phyloP scores from a whole-genome alignment of 306 rosid species.

The Prosopis cineraria region DNA sequence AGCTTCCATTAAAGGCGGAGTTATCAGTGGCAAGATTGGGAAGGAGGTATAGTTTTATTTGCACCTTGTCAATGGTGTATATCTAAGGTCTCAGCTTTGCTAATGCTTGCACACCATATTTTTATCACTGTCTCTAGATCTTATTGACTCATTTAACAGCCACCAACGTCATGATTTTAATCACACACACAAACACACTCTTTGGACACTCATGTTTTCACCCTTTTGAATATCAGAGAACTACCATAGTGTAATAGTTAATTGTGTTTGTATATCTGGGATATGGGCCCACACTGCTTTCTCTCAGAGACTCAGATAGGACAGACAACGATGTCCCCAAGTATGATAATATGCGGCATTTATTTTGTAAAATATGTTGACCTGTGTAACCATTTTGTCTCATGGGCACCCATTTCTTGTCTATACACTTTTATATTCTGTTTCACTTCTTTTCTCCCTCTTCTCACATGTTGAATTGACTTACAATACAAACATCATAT shows the following conservation, averaged over 20 bases:
- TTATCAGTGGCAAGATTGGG: slow-evolving; percentile 92
- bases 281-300: background rate
- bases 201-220: background rate
- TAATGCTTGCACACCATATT: background rate
- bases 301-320: background rate
- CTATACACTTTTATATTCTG: background rate
- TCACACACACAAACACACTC: background rate
- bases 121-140: background rate
- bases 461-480: background rate
- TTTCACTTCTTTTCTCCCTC: slow-evolving; percentile 7
- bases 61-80: slow-evolving; percentile 6
- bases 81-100: background rate
- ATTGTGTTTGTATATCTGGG: slow-evolving; percentile 10
- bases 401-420: background rate
- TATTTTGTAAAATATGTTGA: slow-evolving; percentile 15
- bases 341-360: background rate
- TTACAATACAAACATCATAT: background rate
- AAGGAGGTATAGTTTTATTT: slow-evolving; percentile 68
- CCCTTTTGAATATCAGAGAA: background rate
- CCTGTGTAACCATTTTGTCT: slow-evolving; percentile 7
- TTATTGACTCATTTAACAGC: background rate
- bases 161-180: background rate
- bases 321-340: background rate
- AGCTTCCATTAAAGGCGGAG: slow-evolving; percentile 76
- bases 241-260: background rate